Evolutionary conservation across 768 basidiomycete genomes (phyloP), one percentile per base, ranked within the genome.

Genomic region (Mycena epipterygia): DNA sequence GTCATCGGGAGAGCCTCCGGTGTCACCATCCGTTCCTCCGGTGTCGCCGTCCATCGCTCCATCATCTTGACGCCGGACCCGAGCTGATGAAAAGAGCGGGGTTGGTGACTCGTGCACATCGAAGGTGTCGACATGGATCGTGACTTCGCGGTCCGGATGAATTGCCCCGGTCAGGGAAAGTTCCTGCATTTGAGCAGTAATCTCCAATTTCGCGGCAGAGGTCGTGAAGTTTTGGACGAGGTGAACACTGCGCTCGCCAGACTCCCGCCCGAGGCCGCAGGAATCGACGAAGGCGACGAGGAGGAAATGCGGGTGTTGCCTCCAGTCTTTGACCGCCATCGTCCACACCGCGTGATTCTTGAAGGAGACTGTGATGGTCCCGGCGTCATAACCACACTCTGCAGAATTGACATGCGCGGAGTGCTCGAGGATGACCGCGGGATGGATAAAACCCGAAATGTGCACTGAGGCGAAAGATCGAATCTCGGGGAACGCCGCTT

Each of bases 241-340:
- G 14, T 64, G 62, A 11, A 42, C 39, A 23, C 62, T 64, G 23
- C 62, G 49, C 49, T 64, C 62, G 35, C 62, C 49, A 16, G 62
- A 53, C 17, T 64, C 25, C 2, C 35, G 49, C n/a, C 62, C 62
- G 25, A 29, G 25, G 21, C 62, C 62, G 21, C 62, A 64, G 6
- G 62, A 52, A 42, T 64, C 62, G 6, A 5, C 49, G 23, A 64
- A 60, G 14, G 59, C 59, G 6, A 60, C 44, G 42, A 60, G 27
- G 11, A 60, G n/a, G 23, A 60, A 35, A 9, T 48, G 14, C 30
- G 14, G 23, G 14, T 64, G 49, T 17, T 23, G 49, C n/a, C 14
- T 41, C 62, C 49, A 64, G 29, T 52, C 37, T 3, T 37, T 21
- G 3, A 64, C 9, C 21, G 62, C 62, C 19, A 30, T 39, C 19